Conservation (phyloP, 306 rosid species). For the Castanopsis chinensis region DNA sequence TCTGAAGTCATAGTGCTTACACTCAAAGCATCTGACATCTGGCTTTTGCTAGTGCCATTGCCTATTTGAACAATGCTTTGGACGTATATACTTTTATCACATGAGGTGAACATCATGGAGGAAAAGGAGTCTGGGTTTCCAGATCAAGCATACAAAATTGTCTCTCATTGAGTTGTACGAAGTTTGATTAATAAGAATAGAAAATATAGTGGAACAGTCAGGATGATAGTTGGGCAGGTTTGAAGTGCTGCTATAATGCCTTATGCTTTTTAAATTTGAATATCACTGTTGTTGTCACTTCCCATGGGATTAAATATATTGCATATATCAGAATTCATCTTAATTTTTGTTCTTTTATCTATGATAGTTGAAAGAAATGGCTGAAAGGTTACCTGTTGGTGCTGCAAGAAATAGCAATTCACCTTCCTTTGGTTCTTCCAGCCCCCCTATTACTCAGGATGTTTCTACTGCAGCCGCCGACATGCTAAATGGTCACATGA, state of each 20-base stretch:
- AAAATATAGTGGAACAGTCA: neutral
- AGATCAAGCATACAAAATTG: neutral
- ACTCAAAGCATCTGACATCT: neutral
- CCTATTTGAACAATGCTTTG: neutral
- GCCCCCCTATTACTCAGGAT: constrained; percentile 59
- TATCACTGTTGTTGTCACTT: neutral
- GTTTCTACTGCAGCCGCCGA: constrained; percentile 52
- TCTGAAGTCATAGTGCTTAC: neutral
- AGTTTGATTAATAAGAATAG: neutral
- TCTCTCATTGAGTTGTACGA: neutral
- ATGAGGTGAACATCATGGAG: neutral
- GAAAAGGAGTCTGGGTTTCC: neutral
- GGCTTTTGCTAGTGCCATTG: neutral
- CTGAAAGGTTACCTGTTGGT: constrained; percentile 95
- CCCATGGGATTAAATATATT: neutral
- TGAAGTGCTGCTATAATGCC: neutral
- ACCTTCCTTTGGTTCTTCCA: constrained; percentile 61
- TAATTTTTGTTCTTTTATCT: neutral
- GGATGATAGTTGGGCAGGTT: neutral
- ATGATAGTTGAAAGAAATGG: constrained; percentile 91
- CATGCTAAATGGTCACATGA: constrained; percentile 53
- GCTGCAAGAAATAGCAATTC: constrained; percentile 74
- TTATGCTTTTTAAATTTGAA: neutral
- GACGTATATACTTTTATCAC: neutral
- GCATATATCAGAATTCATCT: neutral